Percentiles rank a stretch among this genome's conserved stretches.
Evolutionary conservation across 2,329 filamentous ascomycete species (phyloP).

Genomic region (Cladosporium halotolerans): DNA sequence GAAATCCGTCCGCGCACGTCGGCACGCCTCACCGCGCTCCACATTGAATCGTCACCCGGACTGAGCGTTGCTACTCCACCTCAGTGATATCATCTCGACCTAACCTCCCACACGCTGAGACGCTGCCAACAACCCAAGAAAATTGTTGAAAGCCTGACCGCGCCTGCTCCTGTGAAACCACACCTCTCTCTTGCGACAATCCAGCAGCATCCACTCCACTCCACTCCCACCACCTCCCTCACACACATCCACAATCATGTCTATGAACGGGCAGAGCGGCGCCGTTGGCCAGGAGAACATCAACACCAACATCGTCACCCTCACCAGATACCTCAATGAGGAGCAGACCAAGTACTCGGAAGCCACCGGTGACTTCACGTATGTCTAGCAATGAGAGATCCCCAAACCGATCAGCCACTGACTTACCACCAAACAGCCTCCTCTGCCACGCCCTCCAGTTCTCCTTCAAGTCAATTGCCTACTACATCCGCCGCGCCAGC

Average conservation of each 20-base stretch:
- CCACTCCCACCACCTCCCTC: background rate
- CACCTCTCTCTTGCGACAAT: background rate
- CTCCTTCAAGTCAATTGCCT: slow-evolving; percentile 98
- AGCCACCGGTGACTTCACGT: slow-evolving; percentile 98
- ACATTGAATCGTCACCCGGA: slow-evolving; percentile 7
- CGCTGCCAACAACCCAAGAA: slow-evolving; percentile 7
- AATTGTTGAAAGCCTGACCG: slow-evolving; percentile 5
- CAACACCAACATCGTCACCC: slow-evolving; percentile 92
- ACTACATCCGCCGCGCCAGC: slow-evolving; percentile 95
- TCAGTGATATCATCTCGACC: slow-evolving; percentile 11
- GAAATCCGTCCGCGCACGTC: background rate
- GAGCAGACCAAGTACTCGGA: slow-evolving; percentile 90
- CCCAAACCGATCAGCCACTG: slow-evolving; percentile 12
- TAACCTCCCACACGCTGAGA: slow-evolving; percentile 7
- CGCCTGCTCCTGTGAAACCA: background rate
- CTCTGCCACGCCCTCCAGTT: slow-evolving; percentile 97
- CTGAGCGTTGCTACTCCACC: slow-evolving; percentile 12
- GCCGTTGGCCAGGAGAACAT: slow-evolving; percentile 65
- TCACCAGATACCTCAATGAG: slow-evolving; percentile 93
- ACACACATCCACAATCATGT: slow-evolving; percentile 24
- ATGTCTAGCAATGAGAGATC: slow-evolving; percentile 33
- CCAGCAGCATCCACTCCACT: background rate
- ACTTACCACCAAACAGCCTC: slow-evolving; percentile 51
- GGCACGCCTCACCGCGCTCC: background rate
- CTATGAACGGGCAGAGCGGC: slow-evolving; percentile 40